Conservation (phyloP, 768 basidiomycete genomes). For the Coprinellus micaceus region DNA sequence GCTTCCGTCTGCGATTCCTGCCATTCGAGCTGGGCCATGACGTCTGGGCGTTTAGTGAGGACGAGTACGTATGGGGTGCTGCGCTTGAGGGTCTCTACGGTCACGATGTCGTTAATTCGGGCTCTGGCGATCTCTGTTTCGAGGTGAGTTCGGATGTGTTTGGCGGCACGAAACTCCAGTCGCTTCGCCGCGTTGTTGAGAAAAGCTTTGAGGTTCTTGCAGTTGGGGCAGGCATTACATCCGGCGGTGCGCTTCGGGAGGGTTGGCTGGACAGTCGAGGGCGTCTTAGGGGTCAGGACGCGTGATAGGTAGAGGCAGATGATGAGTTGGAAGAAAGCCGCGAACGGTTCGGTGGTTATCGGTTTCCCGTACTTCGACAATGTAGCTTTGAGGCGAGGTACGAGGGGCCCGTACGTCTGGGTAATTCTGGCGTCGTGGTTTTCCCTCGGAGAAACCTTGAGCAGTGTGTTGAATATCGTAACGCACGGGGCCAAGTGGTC, state of each 20-base stretch:
- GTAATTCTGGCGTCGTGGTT: conserved; percentile 22
- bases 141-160: background rate
- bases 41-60: background rate
- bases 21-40: background rate
- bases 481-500: no score
- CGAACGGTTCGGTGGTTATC: background rate
- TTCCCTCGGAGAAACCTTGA: no score
- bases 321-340: background rate
- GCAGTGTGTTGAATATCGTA: no score
- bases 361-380: background rate
- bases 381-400: conserved; percentile 18
- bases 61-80: background rate
- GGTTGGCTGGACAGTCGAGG: background rate
- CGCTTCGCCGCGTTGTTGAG: background rate
- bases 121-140: background rate
- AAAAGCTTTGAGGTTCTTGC: background rate
- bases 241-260: background rate
- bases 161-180: background rate
- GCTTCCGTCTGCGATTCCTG: background rate
- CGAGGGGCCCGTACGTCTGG: conserved; percentile 23
- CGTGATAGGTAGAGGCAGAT: background rate
- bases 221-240: background rate
- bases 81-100: background rate
- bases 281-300: background rate
- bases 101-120: background rate